phyloP scores from a whole-genome alignment of 2,329 filamentous ascomycete genomes.

The Aureobasidium sp. region DNA sequence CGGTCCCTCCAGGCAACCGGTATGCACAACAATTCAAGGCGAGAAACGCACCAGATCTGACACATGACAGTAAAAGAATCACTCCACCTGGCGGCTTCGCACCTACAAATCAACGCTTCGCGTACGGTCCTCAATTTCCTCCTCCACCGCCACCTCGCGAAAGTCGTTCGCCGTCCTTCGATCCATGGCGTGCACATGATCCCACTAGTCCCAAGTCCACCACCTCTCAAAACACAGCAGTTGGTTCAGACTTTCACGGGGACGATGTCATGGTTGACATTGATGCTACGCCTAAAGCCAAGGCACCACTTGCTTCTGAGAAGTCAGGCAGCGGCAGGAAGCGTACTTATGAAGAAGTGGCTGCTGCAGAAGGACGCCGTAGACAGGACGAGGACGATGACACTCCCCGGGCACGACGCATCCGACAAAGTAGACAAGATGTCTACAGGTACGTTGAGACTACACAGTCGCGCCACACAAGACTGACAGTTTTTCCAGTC shows the following conservation, averaged over 20 bases:
- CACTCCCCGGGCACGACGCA: slow-evolving; percentile 13
- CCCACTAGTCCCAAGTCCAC: slow-evolving; percentile 17
- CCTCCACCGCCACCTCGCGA: slow-evolving; percentile 19
- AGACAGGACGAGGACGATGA: slow-evolving; percentile 19
- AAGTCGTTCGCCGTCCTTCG: slow-evolving; percentile 18
- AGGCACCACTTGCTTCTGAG: neutral
- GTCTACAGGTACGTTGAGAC: slow-evolving; percentile 19
- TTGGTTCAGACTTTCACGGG: slow-evolving; percentile 22
- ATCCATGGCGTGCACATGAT: slow-evolving; percentile 18
- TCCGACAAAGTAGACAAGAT: slow-evolving; percentile 16
- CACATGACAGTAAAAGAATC: neutral
- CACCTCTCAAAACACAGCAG: slow-evolving; percentile 20
- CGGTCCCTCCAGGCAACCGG: slow-evolving; percentile 21
- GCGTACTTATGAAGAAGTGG: slow-evolving; percentile 20
- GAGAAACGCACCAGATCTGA: neutral
- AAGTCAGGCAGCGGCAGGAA: slow-evolving; percentile 19
- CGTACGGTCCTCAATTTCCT: slow-evolving; percentile 17
- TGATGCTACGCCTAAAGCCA: slow-evolving; percentile 20
- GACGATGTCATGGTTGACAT: slow-evolving; percentile 15
- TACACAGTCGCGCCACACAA: too few relatives aligned
- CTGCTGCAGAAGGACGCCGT: slow-evolving; percentile 15
- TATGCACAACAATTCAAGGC: neutral
- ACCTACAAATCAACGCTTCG: neutral
- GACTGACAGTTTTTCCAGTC: slow-evolving; percentile 12
- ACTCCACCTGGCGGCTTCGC: neutral